phyloP scores from a whole-genome alignment of 768 basidiomycete species.

The Lactarius vividus region DNA sequence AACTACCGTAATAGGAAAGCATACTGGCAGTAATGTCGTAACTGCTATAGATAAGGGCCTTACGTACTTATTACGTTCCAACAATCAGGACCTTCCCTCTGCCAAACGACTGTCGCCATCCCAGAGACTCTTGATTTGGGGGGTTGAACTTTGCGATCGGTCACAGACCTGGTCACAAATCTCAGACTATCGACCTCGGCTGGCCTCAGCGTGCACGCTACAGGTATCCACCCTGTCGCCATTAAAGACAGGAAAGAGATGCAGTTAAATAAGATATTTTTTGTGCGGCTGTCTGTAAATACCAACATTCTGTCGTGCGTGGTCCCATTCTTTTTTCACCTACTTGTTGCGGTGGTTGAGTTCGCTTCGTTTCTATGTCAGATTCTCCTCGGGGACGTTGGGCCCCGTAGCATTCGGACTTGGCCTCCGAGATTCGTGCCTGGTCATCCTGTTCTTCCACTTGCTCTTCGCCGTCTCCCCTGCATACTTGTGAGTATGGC shows the following conservation, averaged over 20 bases:
- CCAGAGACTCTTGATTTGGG: constrained; percentile 33
- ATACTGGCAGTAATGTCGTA: no score
- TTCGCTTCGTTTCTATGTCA: constrained; percentile 20
- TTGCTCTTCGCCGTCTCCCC: constrained; percentile 42
- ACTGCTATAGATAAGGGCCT: no score
- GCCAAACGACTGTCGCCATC: constrained; percentile 3
- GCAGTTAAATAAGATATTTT: constrained; percentile 42
- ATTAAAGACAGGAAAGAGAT: constrained; percentile 37
- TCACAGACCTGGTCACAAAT: no score
- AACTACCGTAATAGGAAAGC: no score
- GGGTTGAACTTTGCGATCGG: constrained; percentile 37
- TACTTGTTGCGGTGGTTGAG: no score
- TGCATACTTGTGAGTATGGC: constrained; percentile 41
- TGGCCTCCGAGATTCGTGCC: constrained; percentile 43
- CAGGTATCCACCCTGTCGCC: constrained; percentile 39
- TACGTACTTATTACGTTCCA: no score
- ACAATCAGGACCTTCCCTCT: no score
- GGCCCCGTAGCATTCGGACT: constrained; percentile 46
- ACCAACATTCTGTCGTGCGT: constrained; percentile 41
- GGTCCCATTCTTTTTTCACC: neutral
- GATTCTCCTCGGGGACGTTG: constrained; percentile 48
- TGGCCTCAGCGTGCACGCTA: neutral
- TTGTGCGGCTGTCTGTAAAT: constrained; percentile 42
- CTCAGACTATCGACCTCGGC: no score
- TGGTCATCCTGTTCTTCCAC: constrained; percentile 49